Conservation (phyloP, 805 yeast genomes). For the Candida tammaniensis region DNA sequence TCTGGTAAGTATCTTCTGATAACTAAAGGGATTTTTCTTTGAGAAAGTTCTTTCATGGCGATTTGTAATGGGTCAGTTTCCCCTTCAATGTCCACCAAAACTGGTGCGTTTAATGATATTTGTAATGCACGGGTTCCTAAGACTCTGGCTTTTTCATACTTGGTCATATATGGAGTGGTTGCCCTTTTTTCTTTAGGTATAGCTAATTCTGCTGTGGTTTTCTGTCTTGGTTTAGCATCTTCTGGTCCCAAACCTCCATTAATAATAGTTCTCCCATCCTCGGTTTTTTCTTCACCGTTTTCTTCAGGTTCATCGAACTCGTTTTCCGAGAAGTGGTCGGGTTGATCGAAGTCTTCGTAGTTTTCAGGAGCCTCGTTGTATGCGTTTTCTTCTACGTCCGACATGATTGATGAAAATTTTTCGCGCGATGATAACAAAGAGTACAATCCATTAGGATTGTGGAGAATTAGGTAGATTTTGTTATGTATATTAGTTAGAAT, state of each 20-base stretch:
- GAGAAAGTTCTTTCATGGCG: constrained; percentile 95
- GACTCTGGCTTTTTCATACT: constrained; percentile 96
- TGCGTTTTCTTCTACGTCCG: constrained; percentile 43
- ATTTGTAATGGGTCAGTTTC: constrained; percentile 98
- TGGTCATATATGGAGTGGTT: constrained; percentile 98
- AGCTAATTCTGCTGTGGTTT: constrained; percentile 75
- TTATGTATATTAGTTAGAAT: no score
- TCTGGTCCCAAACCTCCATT: constrained; percentile 67
- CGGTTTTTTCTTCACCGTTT: constrained; percentile 48
- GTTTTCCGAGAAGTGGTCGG: constrained; percentile 74
- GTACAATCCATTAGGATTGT: no score
- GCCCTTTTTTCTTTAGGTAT: constrained; percentile 85
- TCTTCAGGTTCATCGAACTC: constrained; percentile 45
- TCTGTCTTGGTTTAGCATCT: constrained; percentile 49
- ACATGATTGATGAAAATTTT: constrained; percentile 24
- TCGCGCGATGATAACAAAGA: no score
- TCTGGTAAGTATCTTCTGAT: constrained; percentile 96
- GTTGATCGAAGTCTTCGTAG: constrained; percentile 78
- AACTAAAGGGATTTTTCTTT: constrained; percentile 91
- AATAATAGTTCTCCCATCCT: constrained; percentile 70
- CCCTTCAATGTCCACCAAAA: constrained; percentile 95
- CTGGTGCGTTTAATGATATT: constrained; percentile 98
- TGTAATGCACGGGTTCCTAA: constrained; percentile 97
- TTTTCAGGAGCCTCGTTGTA: constrained; percentile 71
- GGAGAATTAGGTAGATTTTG: no score